These are phyloP conservation scores for Talaromyces wortmannii DNA, from an alignment of 495 filamentous ascomycete genomes.

Conservation along the genomic window DNA sequence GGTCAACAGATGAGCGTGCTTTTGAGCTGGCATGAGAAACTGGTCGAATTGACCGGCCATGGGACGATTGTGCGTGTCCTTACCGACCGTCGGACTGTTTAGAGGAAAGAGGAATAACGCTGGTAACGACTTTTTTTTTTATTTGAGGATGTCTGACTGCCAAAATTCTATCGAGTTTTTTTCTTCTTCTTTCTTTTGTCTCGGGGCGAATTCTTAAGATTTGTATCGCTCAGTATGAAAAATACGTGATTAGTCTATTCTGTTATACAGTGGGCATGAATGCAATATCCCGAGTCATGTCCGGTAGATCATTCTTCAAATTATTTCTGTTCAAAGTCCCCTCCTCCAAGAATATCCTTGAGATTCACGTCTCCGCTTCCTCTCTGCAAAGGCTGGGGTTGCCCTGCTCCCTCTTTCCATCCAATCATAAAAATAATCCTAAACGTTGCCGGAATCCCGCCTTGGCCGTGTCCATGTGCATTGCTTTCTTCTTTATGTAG, in stretches of 20 bases:
- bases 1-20: slow-evolving; percentile 89
- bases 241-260: slow-evolving; percentile 7
- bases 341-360: slow-evolving; percentile 70
- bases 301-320: slow-evolving; percentile 5
- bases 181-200: slow-evolving; percentile 9
- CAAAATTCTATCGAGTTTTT: neutral
- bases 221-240: too few species aligned
- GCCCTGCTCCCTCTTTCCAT: slow-evolving; percentile 81
- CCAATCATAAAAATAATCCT: slow-evolving; percentile 95
- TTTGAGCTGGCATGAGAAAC: slow-evolving; percentile 93
- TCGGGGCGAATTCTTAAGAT: too few species aligned
- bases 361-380: slow-evolving; percentile 79
- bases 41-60: slow-evolving; percentile 81
- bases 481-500: slow-evolving; percentile 60
- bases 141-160: neutral
- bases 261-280: slow-evolving; percentile 6
- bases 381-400: slow-evolving; percentile 69
- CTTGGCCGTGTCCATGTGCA: slow-evolving; percentile 39
- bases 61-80: slow-evolving; percentile 85
- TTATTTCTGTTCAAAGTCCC: slow-evolving; percentile 33
- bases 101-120: slow-evolving; percentile 15
- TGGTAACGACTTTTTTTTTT: slow-evolving; percentile 8
- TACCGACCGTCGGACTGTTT: slow-evolving; percentile 88
- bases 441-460: slow-evolving; percentile 82
- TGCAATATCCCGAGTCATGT: neutral